These are phyloP conservation scores for Thielaviopsis populi DNA, from an alignment of 2,329 filamentous ascomycete species.

Conservation along the genomic window DNA sequence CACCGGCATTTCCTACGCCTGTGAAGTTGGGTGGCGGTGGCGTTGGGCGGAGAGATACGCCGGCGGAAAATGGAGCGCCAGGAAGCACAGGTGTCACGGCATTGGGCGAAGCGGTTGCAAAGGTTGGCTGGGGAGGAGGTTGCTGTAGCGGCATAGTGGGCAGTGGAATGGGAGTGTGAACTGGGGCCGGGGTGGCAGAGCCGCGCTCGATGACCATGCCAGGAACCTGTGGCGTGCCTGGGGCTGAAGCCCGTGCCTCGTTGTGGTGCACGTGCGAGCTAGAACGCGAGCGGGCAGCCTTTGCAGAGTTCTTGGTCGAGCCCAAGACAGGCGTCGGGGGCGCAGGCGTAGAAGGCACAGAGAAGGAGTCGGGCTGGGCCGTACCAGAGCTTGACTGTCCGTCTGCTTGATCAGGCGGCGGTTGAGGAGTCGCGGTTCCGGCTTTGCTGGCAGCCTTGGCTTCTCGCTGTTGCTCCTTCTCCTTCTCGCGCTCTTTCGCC, in stretches of 20 bases:
- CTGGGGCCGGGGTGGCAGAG: conserved; percentile 1
- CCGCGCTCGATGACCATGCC: conserved; percentile 20
- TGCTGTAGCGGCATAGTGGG: conserved; percentile 20
- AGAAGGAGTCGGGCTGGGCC: not conserved
- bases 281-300: conserved; percentile 39
- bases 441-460: conserved; percentile 23
- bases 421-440: conserved; percentile 24
- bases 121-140: conserved; percentile 24
- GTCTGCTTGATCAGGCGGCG: not conserved
- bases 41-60: conserved; percentile 6
- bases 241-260: conserved; percentile 28
- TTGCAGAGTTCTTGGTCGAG: conserved; percentile 24
- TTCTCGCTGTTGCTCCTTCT: conserved; percentile 32
- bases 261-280: conserved; percentile 35
- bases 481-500: conserved; percentile 30
- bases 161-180: conserved; percentile 12
- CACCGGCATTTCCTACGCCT: not conserved
- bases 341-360: conserved; percentile 9
- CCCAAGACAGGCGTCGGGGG: conserved; percentile 33
- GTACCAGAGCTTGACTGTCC: not conserved
- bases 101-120: conserved; percentile 19
- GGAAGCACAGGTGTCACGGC: not conserved
- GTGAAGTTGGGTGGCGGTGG: conserved; percentile 10
- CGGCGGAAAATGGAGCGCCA: not conserved
- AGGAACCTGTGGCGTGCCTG: conserved; percentile 26